Evolutionary conservation across 139 green algal species (phyloP).

Genomic region (Picochlorum sp.): DNA sequence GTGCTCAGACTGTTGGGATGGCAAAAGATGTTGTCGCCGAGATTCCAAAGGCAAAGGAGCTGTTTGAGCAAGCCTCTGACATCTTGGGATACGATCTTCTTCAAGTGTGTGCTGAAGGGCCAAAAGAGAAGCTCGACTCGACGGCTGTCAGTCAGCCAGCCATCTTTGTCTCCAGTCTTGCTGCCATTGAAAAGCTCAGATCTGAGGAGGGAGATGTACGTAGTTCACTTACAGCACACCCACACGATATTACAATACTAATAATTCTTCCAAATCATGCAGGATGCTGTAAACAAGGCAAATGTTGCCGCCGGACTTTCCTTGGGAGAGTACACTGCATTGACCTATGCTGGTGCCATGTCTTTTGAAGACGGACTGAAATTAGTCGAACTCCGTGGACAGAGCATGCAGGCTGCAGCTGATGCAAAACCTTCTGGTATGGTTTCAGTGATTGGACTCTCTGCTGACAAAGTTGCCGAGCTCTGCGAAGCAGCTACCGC

Average conservation of each 20-base stretch:
- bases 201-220: constrained; percentile 51
- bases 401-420: constrained; percentile 97
- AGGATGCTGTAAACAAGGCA: constrained; percentile 56
- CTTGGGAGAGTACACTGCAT: constrained; percentile 97
- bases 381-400: constrained; percentile 90
- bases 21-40: constrained; percentile 62
- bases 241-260: neutral
- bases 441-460: constrained; percentile 92
- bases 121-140: constrained; percentile 93
- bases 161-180: constrained; percentile 93
- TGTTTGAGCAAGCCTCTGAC: constrained; percentile 90
- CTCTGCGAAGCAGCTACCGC: constrained; percentile 77
- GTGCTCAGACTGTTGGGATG: constrained; percentile 70
- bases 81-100: constrained; percentile 98
- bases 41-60: constrained; percentile 73
- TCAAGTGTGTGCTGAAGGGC: constrained; percentile 79
- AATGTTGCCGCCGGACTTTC: constrained; percentile 81
- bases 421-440: constrained; percentile 80
- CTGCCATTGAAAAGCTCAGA: constrained; percentile 91
- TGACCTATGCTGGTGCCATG: constrained; percentile 75
- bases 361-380: constrained; percentile 91
- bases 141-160: constrained; percentile 92
- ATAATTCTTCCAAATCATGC: constrained; percentile 3
- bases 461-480: constrained; percentile 72
- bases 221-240: neutral